Base-by-base conservation (phyloP, 108 stramenopile genomes). In the Craspedostauros australis region DNA sequence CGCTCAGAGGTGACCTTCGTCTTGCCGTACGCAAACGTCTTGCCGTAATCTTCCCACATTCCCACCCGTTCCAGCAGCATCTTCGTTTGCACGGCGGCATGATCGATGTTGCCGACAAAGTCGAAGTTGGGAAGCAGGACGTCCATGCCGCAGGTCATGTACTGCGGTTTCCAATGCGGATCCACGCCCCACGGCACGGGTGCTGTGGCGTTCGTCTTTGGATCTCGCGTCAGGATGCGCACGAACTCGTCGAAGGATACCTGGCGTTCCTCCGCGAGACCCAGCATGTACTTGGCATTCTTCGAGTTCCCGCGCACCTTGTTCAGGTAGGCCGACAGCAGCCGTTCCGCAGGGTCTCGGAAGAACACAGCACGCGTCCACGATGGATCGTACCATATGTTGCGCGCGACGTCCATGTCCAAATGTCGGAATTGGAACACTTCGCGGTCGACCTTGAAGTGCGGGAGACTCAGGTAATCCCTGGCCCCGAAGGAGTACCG, bases 361-460 rank as follows among this genome's bases (percentile, higher is more conserved):
- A 79, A 64, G 38, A 79, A 70, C 3, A 63, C 62, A 8, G 78
- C 77, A 24, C 43, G 42, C 9, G 73, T 75, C 73, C 74, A 79
- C 15, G 39, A 43, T 0, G 57, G 57, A 49, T 46, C 54, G 3
- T 62, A 60, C 52, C 66, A 33, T 38, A 79, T 62, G 3, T 45
- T 44, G 38, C 49, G 0, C 25, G 69, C 63, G 12, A 48, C 24
- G 7, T 40, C 25, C n/a, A 41, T 32, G 8, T 62, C 39, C 5
- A 80, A 53, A 0, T 42, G 39, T 18, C 54, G 51, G 24, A 76
- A 69, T 27, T 37, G 39, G 32, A 72, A 73, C 0, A 25, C 26
- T 8, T 30, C 19, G 6, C 28, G 38, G 40, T 80, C 79, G 22
- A 30, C 26, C 52, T 80, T 80, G 40, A 57, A 56, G 23, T 80